Conservation (phyloP, 495 filamentous ascomycete species). For the Geopyxis carbonaria region DNA sequence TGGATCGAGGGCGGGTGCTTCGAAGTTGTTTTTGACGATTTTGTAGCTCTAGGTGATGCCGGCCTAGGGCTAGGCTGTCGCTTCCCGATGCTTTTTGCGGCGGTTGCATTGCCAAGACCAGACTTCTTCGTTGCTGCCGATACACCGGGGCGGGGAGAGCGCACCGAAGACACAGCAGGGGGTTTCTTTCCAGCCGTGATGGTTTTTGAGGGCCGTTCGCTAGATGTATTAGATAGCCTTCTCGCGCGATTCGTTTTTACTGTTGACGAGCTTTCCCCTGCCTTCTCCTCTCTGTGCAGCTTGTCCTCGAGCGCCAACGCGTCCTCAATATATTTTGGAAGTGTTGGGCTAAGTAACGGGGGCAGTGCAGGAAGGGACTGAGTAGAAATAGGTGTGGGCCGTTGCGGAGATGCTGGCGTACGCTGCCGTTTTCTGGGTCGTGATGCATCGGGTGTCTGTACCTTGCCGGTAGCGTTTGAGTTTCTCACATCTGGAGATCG, state of each 20-base stretch:
- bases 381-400: conserved; percentile 15
- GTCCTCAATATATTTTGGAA: conserved; percentile 20
- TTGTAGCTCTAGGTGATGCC: conserved; percentile 13
- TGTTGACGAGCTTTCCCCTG: not conserved
- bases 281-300: not conserved
- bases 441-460: conserved; percentile 12
- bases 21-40: conserved; percentile 9
- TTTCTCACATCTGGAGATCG: too few species aligned
- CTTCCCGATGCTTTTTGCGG: conserved; percentile 20
- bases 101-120: conserved; percentile 15
- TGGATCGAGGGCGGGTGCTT: conserved; percentile 14
- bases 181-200: conserved; percentile 17
- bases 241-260: conserved; percentile 1
- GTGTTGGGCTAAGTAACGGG: conserved; percentile 22
- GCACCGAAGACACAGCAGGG: conserved; percentile 6
- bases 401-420: conserved; percentile 14
- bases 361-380: conserved; percentile 16
- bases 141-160: conserved; percentile 12
- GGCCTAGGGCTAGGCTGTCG: conserved; percentile 21
- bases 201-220: not conserved
- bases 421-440: conserved; percentile 16
- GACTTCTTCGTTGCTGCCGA: conserved; percentile 19
- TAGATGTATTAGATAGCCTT: not conserved
- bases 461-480: too few species aligned
- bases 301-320: conserved; percentile 16